These are phyloP conservation scores for Cryptosporidium parvum DNA, from an alignment of 169 alveolate genomes.

Conservation along the genomic window DNA sequence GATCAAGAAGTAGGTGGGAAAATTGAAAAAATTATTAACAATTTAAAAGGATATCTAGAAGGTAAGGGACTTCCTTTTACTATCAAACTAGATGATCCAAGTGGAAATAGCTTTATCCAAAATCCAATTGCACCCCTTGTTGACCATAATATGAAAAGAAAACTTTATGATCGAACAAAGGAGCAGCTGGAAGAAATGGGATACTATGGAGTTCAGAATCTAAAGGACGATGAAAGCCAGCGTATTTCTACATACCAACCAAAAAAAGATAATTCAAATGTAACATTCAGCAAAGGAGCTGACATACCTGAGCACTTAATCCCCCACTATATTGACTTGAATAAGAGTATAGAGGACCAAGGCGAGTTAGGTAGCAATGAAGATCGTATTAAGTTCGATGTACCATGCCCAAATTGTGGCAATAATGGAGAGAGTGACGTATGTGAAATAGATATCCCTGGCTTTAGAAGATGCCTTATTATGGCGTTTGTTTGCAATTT, in stretches of 20 bases:
- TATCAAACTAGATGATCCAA: conserved; percentile 94
- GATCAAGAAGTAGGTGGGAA: conserved; percentile 83
- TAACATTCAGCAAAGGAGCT: conserved; percentile 59
- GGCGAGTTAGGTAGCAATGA: conserved; percentile 15
- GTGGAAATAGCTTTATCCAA: conserved; percentile 94
- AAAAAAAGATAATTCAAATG: conserved; percentile 30
- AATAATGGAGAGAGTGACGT: conserved; percentile 84
- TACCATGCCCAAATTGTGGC: conserved; percentile 89
- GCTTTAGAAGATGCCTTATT: conserved; percentile 93
- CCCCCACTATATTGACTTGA: conserved; percentile 60
- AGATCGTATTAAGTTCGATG: conserved; percentile 75
- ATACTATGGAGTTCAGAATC: conserved; percentile 81
- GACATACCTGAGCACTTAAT: conserved; percentile 75
- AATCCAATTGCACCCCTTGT: conserved; percentile 81
- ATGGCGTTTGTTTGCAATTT: conserved; percentile 93
- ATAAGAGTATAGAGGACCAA: conserved; percentile 74
- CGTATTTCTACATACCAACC: conserved; percentile 65
- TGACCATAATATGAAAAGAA: conserved; percentile 79
- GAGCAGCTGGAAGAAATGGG: conserved; percentile 90
- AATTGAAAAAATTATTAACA: conserved; percentile 83
- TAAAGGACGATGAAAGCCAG: conserved; percentile 76
- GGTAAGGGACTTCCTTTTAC: conserved; percentile 90
- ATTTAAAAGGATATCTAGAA: conserved; percentile 79
- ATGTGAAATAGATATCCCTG: conserved; percentile 96
- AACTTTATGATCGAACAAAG: conserved; percentile 83